Evolutionary conservation across 345 rosid genomes (phyloP).

Genomic region (Psidium guajava): DNA sequence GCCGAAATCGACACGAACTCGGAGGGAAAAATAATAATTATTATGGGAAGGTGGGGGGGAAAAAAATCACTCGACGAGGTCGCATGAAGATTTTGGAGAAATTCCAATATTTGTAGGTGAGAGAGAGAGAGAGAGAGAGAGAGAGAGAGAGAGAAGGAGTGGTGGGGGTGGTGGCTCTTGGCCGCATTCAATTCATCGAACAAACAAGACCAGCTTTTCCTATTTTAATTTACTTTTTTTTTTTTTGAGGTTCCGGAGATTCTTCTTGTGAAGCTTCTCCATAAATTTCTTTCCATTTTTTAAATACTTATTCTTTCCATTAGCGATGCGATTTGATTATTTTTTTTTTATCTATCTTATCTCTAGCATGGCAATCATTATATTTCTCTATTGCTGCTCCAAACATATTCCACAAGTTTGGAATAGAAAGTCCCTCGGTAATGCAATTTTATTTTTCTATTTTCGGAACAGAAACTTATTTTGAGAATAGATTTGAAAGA

Average conservation of each 20-base stretch:
- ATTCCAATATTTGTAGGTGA: conserved; percentile 19
- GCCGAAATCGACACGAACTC: background rate
- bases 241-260: background rate
- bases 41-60: background rate
- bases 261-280: background rate
- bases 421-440: too few species aligned
- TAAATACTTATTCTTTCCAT: background rate
- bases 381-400: too few species aligned
- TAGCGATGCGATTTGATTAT: background rate
- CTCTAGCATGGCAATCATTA: too few species aligned
- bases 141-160: background rate
- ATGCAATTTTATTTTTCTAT: too few species aligned
- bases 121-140: background rate
- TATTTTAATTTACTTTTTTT: background rate
- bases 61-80: background rate
- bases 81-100: background rate
- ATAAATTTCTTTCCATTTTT: background rate
- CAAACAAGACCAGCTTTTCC: conserved; percentile 8
- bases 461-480: too few species aligned
- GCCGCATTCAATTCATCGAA: conserved; percentile 29
- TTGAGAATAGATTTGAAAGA: too few species aligned
- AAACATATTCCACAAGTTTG: too few species aligned
- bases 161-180: background rate
- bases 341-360: too few species aligned
- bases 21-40: background rate